Base-by-base conservation (phyloP, 1,139 yeast genomes). In the Saccharomyces hybrid region DNA sequence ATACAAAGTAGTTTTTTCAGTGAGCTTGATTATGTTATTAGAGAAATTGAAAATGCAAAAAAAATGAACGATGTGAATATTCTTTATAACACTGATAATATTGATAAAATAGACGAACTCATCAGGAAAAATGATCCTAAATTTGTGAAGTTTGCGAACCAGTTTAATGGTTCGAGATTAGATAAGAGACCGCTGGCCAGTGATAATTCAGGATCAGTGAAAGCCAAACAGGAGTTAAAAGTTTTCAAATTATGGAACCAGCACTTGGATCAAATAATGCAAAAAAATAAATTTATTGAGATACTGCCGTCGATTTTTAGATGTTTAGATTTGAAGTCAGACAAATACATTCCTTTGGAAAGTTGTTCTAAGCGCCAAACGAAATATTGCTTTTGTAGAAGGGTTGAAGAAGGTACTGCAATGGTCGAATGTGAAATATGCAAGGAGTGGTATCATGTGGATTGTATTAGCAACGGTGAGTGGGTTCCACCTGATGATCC, bases 401-500 rank as follows among this genome's bases (percentile, higher is more conserved):
- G 78, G 55, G 73, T 74, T 25, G 95, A 87, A 63, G 77, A 76
- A 55, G 93, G 90, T 1, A 65, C 71, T 48, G 75, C 79, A 0
- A 87, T 88, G 95, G 80, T 87, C 50, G 88, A 84, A 61, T 89
- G 96, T 71, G 95, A 86, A 59, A 69, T 69, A 30, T 88, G 96
- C 68, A 78, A 80, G 52, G 95, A 88, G 65, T 86, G 95, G 95
- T 88, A 82, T 66, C 96, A 88, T 66, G 79, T 80, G 52, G 75
- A 73, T 38, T 89, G 96, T 70, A 75, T 88, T 47, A 78, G 78
- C 55, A 65, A 72, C 61, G 76, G 68, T 51, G 70, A 66, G 56
- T 70, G 65, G 59, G 63, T 62, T 42, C 53, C 68, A 27, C 68
- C 68, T 46, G 63, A 62, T 48, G 64, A 61, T 57, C 61, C 73